Percentiles rank a stretch among this genome's conserved stretches.
These are phyloP conservation scores for Ottelia alismoides DNA, from an alignment of 106 monocot species.

Conservation along the genomic window DNA sequence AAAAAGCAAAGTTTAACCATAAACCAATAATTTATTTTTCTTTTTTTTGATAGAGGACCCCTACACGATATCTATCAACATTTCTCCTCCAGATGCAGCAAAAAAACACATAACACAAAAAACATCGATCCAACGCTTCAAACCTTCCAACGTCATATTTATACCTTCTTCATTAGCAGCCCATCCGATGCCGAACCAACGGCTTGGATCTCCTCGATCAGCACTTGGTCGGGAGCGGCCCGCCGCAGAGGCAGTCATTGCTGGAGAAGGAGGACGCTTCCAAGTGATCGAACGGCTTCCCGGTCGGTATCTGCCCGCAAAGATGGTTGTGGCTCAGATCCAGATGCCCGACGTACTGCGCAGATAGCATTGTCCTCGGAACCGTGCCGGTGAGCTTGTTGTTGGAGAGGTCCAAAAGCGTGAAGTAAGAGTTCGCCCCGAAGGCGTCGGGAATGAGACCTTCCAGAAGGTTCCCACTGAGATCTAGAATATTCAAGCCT, in stretches of 20 bases:
- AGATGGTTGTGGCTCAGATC: slow-evolving; percentile 72
- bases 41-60: too few relatives aligned
- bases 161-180: too few relatives aligned
- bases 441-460: slow-evolving; percentile 58
- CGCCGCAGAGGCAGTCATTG: slow-evolving; percentile 77
- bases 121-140: too few relatives aligned
- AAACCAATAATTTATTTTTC: too few relatives aligned
- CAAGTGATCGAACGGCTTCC: slow-evolving; percentile 50
- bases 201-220: slow-evolving; percentile 11
- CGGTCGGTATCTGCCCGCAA: slow-evolving; percentile 52
- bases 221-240: slow-evolving; percentile 28
- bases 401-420: slow-evolving; percentile 37
- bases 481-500: slow-evolving; percentile 52
- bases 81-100: too few relatives aligned
- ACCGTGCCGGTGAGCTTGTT: slow-evolving; percentile 26
- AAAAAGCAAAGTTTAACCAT: too few relatives aligned
- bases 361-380: too few relatives aligned
- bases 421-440: slow-evolving; percentile 33
- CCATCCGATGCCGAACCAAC: too few relatives aligned
- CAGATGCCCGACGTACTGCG: too few relatives aligned
- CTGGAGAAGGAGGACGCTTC: slow-evolving; percentile 42
- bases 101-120: too few relatives aligned
- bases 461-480: slow-evolving; percentile 41
- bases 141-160: too few relatives aligned
- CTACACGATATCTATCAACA: too few relatives aligned